These are phyloP conservation scores for Verticillium albo-atrum DNA, from an alignment of 2,329 filamentous ascomycete species.

Conservation along the genomic window DNA sequence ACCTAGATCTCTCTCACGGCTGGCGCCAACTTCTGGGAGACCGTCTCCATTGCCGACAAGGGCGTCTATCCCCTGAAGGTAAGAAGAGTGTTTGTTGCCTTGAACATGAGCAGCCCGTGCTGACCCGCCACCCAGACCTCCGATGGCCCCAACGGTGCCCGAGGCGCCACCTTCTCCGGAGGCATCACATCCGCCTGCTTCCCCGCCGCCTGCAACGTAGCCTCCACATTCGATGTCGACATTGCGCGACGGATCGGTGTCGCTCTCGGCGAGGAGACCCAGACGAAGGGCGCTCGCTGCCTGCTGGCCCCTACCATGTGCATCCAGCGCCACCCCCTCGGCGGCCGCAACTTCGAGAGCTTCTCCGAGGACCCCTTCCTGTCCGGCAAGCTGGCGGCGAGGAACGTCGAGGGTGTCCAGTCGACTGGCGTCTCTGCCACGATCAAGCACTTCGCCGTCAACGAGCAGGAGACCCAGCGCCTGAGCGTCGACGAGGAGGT, in stretches of 20 bases:
- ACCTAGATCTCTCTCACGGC: slow-evolving; percentile 1
- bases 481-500: slow-evolving; percentile 33
- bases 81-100: neutral
- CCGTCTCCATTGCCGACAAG: neutral
- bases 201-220: slow-evolving; percentile 53
- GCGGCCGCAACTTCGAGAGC: slow-evolving; percentile 34
- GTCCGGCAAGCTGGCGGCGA: slow-evolving; percentile 1
- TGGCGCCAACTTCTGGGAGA: slow-evolving; percentile 5
- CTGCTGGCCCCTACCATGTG: slow-evolving; percentile 6
- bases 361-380: slow-evolving; percentile 3
- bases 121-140: slow-evolving; percentile 6
- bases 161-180: slow-evolving; percentile 66
- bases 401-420: slow-evolving; percentile 31
- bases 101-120: neutral
- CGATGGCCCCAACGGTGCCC: slow-evolving; percentile 32
- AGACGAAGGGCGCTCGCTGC: slow-evolving; percentile 43
- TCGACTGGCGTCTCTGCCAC: slow-evolving; percentile 33
- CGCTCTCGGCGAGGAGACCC: slow-evolving; percentile 47
- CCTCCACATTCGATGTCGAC: slow-evolving; percentile 51
- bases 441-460: slow-evolving; percentile 40
- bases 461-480: slow-evolving; percentile 23
- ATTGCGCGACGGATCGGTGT: slow-evolving; percentile 46
- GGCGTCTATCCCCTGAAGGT: neutral
- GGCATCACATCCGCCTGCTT: slow-evolving; percentile 55
- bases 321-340: slow-evolving; percentile 5